Conservation (phyloP, 192 early-diverging fungal species). For the Dissophora globulifera region DNA sequence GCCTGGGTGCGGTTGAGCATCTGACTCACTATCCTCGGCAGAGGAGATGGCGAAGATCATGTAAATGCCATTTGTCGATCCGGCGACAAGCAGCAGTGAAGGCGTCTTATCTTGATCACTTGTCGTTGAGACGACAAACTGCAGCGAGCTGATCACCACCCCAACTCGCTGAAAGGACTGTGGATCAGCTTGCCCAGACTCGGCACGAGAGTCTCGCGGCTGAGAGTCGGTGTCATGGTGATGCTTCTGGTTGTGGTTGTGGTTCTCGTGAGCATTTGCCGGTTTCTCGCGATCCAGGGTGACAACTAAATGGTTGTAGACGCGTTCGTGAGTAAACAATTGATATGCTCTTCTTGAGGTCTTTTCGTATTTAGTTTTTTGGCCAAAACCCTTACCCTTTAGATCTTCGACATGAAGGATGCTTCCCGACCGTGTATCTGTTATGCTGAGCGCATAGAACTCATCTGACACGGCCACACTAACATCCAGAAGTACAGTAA, state of each 20-base stretch:
- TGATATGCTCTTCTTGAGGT: too few species aligned
- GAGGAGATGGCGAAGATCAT: slow-evolving; percentile 36
- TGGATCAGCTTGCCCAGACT: not conserved
- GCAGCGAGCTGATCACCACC: slow-evolving; percentile 26
- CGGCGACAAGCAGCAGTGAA: slow-evolving; percentile 31
- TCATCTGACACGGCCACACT: slow-evolving; percentile 46
- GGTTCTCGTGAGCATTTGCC: not conserved
- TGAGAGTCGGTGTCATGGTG: not conserved
- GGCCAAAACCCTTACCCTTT: slow-evolving; percentile 15
- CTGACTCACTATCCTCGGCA: not conserved
- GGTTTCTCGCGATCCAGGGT: slow-evolving; percentile 35
- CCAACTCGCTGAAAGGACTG: slow-evolving; percentile 28
- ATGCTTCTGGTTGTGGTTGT: not conserved
- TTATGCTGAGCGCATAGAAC: slow-evolving; percentile 37
- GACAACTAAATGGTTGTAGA: slow-evolving; percentile 10
- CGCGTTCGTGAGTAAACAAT: not conserved
- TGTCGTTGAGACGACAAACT: slow-evolving; percentile 44
- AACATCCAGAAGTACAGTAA: not conserved
- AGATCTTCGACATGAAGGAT: slow-evolving; percentile 41
- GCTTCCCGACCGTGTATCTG: slow-evolving; percentile 20
- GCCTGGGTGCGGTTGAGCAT: not conserved
- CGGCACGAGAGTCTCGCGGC: not conserved
- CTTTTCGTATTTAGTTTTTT: too few species aligned
- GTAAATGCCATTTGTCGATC: slow-evolving; percentile 35
- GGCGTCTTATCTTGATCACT: slow-evolving; percentile 44